These are phyloP conservation scores for Sisymbrium altissimum DNA, from an alignment of 345 rosid genomes.

Conservation along the genomic window DNA sequence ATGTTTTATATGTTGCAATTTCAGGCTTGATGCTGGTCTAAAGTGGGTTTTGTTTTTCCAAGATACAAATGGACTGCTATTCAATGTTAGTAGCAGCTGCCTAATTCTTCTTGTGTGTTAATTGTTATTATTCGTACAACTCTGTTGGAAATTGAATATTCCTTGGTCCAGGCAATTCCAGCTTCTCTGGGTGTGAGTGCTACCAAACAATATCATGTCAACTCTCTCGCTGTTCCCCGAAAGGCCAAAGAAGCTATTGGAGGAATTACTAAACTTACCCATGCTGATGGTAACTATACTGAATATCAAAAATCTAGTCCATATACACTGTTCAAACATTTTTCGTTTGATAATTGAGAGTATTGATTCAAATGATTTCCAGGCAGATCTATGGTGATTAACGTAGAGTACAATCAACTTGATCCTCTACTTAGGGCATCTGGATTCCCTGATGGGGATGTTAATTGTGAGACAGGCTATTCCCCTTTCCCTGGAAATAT, in stretches of 20 bases:
- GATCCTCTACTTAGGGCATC: constrained; percentile 94
- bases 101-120: background rate
- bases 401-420: constrained; percentile 97
- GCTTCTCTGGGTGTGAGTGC: constrained; percentile 92
- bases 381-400: constrained; percentile 96
- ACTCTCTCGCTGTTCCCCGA: constrained; percentile 97
- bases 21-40: constrained; percentile 70
- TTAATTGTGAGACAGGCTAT: constrained; percentile 82
- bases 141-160: constrained; percentile 2
- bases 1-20: constrained; percentile 11
- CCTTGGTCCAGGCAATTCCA: constrained; percentile 73
- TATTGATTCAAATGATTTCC: constrained; percentile 22
- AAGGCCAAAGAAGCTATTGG: constrained; percentile 99
- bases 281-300: constrained; percentile 62
- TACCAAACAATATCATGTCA: constrained; percentile 76
- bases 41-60: constrained; percentile 97
- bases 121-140: background rate
- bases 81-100: constrained; percentile 56
- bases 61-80: constrained; percentile 96
- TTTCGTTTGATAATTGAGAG: background rate
- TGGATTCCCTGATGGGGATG: constrained; percentile 88
- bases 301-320: background rate
- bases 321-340: background rate
- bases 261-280: constrained; percentile 88
- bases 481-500: constrained; percentile 99